Conservation (phyloP, 257 asterid species). For the Nicotiana benthamiana region DNA sequence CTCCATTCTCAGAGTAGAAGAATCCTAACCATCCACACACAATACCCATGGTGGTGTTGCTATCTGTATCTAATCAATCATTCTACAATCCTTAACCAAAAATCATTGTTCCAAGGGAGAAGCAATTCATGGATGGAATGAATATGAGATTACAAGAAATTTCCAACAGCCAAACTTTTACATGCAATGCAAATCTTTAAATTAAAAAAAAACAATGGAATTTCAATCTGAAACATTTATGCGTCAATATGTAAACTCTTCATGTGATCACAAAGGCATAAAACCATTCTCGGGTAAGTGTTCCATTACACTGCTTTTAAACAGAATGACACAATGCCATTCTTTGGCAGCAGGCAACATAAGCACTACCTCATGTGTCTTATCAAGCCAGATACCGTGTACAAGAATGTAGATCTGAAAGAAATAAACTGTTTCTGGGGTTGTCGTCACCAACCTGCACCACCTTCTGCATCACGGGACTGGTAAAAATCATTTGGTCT, state of each 20-base stretch:
- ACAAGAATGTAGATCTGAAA: neutral
- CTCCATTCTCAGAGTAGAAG: too few species aligned
- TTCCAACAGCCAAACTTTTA: neutral
- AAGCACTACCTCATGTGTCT: neutral
- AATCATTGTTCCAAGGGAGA: neutral
- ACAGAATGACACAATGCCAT: neutral
- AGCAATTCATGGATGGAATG: neutral
- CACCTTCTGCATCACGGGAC: constrained; percentile 46
- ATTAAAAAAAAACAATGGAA: too few species aligned
- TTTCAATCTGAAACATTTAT: neutral
- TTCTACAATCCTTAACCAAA: too few species aligned
- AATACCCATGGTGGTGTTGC: too few species aligned
- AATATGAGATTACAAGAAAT: neutral
- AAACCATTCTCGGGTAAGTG: neutral
- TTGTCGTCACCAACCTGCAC: constrained; percentile 27
- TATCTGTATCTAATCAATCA: too few species aligned
- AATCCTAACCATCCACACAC: too few species aligned
- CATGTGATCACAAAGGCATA: neutral
- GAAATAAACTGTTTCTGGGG: neutral
- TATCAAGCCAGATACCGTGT: neutral
- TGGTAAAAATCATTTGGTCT: constrained; percentile 41
- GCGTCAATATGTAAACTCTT: neutral
- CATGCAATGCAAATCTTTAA: neutral
- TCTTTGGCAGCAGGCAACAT: neutral
- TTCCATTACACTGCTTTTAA: neutral